Base-by-base conservation (phyloP, 768 basidiomycete genomes). In the Phanerochaete sordida region DNA sequence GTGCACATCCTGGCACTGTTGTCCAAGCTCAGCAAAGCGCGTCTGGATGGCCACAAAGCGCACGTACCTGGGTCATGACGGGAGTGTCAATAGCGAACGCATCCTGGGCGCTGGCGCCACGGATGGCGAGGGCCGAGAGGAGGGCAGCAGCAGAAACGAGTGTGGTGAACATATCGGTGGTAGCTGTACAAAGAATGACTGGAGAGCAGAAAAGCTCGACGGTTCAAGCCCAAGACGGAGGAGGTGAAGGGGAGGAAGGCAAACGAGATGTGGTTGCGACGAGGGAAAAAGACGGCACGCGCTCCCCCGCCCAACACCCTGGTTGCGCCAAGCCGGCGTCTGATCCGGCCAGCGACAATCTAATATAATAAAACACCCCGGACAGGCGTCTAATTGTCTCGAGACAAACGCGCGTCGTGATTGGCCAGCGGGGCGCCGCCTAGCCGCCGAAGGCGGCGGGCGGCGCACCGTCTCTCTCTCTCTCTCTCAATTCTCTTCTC, bases 131-230 rank as follows among this genome's bases (percentile, higher is more conserved):
- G 65, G 77, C 69, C 69, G 81, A 73, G 77, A 91, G 74, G 85
- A 91, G 83, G 68, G 37, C 23, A 33, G 87, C 79, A 76, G 83
- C 70, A 61, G 81, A 80, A 90, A 90, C 54, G 89, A 92, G 75
- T 76, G 91, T 89, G 77, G 84, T 76, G 82, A 85, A 86, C 91
- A 92, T 93, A 74, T 72, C 81, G 52, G 64, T 63, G 27, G 37
- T 53, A 55, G 33, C 27, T 56, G 63, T 62, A 62, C 48, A 63
- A 39, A 55, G 65, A 57, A 62, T 46, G 67, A 64, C 58, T 59
- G 67, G 66, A 62, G 70, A 44, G 54, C 52, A 66, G 67, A 67
- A 73, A 70, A 67, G 66, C 65, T 66, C 65, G 53, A 55, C 39
- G 58, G 55, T 54, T 33, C 53, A 44, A 60, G 64, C 68, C 63